Conservation (phyloP, 805 yeast genomes). For the Saccharomyces mikatae region DNA sequence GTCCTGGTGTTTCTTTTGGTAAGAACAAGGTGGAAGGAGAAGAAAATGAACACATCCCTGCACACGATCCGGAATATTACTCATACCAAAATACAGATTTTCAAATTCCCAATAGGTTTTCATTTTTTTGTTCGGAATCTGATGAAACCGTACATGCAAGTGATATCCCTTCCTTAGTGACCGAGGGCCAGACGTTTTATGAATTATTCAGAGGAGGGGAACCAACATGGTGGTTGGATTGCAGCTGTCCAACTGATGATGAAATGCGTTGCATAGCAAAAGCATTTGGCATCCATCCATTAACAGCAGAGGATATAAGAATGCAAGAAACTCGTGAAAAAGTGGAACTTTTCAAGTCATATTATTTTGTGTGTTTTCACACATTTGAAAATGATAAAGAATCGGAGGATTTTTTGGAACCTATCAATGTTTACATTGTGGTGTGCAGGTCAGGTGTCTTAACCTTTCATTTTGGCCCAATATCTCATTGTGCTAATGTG, state of each 20-base stretch:
- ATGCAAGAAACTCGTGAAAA: constrained; percentile 96
- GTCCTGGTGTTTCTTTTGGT: constrained; percentile 35
- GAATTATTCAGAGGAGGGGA: constrained; percentile 64
- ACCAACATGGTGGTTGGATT: constrained; percentile 94
- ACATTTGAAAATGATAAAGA: constrained; percentile 81
- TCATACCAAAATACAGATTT: constrained; percentile 2
- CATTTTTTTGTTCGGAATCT: constrained; percentile 71
- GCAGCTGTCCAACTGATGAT: constrained; percentile 85
- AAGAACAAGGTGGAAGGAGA: constrained; percentile 32
- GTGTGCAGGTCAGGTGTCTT: constrained; percentile 62
- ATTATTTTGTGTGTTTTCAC: constrained; percentile 94
- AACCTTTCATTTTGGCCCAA: constrained; percentile 63
- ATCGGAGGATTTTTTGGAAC: constrained; percentile 76
- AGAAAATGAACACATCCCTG: constrained; percentile 5
- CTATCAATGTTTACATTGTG: constrained; percentile 66
- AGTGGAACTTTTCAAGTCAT: constrained; percentile 82
- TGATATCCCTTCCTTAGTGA: constrained; percentile 69
- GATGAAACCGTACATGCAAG: constrained; percentile 88
- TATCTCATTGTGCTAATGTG: constrained; percentile 64
- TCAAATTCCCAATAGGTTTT: constrained; percentile 64
- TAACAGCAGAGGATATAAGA: constrained; percentile 94
- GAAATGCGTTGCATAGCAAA: constrained; percentile 90
- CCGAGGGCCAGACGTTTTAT: constrained; percentile 55
- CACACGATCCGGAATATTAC: background rate
- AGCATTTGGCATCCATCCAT: constrained; percentile 94